Conservation (phyloP, 805 yeast genomes). For the Candida tallmaniae region DNA sequence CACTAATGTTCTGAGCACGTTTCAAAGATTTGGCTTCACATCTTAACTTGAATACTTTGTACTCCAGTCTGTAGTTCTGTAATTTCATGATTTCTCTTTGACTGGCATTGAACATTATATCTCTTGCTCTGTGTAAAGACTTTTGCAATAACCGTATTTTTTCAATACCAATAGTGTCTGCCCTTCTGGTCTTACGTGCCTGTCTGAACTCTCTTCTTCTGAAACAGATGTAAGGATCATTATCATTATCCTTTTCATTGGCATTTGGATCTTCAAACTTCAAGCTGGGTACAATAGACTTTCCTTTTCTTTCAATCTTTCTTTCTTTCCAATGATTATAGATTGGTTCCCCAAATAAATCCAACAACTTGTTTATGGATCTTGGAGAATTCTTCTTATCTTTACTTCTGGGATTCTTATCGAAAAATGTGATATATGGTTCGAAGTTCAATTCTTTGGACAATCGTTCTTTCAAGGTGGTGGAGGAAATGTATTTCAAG, state of each 20-base stretch:
- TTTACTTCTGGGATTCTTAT: slow-evolving; percentile 32
- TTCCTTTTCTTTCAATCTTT: slow-evolving; percentile 66
- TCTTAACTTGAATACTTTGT: slow-evolving; percentile 67
- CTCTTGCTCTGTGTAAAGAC: slow-evolving; percentile 74
- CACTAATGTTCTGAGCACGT: slow-evolving; percentile 69
- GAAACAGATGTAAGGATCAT: slow-evolving; percentile 93
- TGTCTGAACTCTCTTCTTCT: slow-evolving; percentile 93
- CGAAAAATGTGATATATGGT: slow-evolving; percentile 58
- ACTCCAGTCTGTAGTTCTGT: slow-evolving; percentile 59
- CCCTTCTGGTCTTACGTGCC: slow-evolving; percentile 92
- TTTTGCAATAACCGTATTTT: slow-evolving; percentile 67
- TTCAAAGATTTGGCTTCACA: slow-evolving; percentile 68
- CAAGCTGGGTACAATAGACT: slow-evolving; percentile 65
- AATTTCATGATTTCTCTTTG: slow-evolving; percentile 66
- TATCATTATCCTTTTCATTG: slow-evolving; percentile 77
- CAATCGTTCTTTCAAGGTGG: slow-evolving; percentile 53
- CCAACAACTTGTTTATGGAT: slow-evolving; percentile 45
- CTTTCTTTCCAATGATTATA: slow-evolving; percentile 82
- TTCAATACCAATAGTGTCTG: slow-evolving; percentile 87
- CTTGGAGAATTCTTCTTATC: slow-evolving; percentile 24
- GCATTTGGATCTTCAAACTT: slow-evolving; percentile 76
- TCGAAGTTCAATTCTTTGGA: slow-evolving; percentile 52
- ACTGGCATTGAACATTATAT: slow-evolving; percentile 63
- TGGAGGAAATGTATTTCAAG: slow-evolving; percentile 42
- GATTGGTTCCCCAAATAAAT: slow-evolving; percentile 57